These are phyloP conservation scores for Dictyostelium firmibasis DNA, from an alignment of 78 protist species.

Conservation along the genomic window DNA sequence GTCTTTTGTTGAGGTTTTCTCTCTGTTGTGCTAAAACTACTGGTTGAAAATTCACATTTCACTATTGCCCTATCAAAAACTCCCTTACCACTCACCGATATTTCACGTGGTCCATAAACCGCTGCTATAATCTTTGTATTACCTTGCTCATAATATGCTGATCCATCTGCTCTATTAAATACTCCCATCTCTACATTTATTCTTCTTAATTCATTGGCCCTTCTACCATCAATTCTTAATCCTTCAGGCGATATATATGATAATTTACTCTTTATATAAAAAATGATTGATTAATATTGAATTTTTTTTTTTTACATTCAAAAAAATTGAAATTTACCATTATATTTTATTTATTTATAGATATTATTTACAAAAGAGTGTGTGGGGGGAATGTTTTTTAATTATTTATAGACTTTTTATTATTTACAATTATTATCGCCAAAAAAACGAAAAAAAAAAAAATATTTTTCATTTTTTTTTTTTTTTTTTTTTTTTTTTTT, in stretches of 20 bases:
- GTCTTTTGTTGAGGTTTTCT: background rate
- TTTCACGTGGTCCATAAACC: conserved; percentile 95
- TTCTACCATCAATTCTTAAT: conserved; percentile 94
- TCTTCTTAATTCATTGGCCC: conserved; percentile 88
- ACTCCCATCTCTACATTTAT: conserved; percentile 57
- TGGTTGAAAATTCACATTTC: conserved; percentile 81
- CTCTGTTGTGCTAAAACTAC: conserved; percentile 88
- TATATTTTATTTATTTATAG: background rate
- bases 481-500: too few relatives aligned
- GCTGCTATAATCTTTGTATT: conserved; percentile 93
- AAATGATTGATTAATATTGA: background rate
- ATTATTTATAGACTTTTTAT: background rate
- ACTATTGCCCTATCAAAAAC: conserved; percentile 84
- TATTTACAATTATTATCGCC: background rate
- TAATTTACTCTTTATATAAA: conserved; percentile 10
- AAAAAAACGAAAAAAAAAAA: too few relatives aligned
- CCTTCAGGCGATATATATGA: conserved; percentile 88
- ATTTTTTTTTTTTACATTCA: too few relatives aligned
- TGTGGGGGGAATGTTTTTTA: too few relatives aligned
- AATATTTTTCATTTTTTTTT: too few relatives aligned
- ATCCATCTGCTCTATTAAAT: conserved; percentile 91
- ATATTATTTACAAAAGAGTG: background rate
- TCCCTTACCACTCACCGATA: background rate
- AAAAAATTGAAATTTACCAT: background rate
- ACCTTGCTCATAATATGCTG: conserved; percentile 90